Evolutionary conservation across 2,329 filamentous ascomycete genomes (phyloP).

Genomic region (Diaporthe ilicicola): DNA sequence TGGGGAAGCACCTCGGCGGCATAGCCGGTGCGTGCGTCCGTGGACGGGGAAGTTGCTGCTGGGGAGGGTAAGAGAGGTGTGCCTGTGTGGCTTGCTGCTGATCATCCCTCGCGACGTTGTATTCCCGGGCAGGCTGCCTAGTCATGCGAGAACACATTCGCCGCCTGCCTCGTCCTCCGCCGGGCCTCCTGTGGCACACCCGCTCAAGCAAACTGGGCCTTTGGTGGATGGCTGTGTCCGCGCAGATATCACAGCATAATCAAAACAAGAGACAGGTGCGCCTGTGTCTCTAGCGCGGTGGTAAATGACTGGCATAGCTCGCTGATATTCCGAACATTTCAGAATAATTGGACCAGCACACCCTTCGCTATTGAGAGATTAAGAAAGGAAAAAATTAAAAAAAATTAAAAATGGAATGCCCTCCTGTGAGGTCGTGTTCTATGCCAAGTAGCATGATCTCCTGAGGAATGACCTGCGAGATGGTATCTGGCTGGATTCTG

Average conservation of each 20-base stretch:
- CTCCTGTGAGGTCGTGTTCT: no score
- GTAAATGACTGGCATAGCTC: neutral
- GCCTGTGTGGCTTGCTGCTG: neutral
- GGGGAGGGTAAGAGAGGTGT: neutral
- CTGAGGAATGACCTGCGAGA: neutral
- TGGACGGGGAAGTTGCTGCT: no score
- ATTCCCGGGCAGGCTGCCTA: neutral
- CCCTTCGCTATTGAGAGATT: no score
- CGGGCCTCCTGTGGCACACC: neutral
- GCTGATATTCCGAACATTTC: no score
- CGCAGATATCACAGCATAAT: neutral
- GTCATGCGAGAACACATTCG: neutral
- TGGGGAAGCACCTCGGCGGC: neutral
- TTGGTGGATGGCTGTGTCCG: neutral
- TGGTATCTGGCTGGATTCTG: neutral
- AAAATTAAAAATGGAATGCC: no score
- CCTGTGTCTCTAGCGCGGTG: no score
- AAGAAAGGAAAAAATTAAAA: no score
- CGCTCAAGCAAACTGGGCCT: neutral
- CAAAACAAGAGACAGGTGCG: no score
- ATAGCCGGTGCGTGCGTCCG: no score
- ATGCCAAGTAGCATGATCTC: no score
- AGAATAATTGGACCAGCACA: neutral
- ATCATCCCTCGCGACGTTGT: neutral
- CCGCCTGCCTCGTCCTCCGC: neutral